Conservation (phyloP, 306 rosid genomes). For the Lotus japonicus region DNA sequence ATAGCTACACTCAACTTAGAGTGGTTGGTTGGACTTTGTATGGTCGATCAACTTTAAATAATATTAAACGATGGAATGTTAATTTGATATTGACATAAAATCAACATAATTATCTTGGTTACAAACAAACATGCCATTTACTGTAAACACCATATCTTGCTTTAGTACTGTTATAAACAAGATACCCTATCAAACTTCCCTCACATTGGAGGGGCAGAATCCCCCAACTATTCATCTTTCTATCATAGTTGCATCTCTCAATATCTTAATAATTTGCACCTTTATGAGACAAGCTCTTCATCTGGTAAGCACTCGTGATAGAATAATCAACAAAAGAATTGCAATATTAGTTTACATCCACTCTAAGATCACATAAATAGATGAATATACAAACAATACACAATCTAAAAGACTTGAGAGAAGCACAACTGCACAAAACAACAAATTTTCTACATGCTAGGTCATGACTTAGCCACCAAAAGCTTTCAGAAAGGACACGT, state of each 20-base stretch:
- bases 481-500: slow-evolving; percentile 21
- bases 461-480: slow-evolving; percentile 20
- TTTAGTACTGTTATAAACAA: too few species aligned
- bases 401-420: slow-evolving; percentile 1
- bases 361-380: slow-evolving; percentile 12
- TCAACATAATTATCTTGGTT: too few species aligned
- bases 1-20: too few species aligned
- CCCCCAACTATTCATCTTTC: neutral
- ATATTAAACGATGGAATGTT: too few species aligned
- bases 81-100: too few species aligned
- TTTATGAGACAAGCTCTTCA: slow-evolving; percentile 12
- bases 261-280: neutral
- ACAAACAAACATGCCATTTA: too few species aligned
- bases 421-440: slow-evolving; percentile 25
- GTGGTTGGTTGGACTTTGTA: too few species aligned
- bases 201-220: too few species aligned
- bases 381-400: slow-evolving; percentile 12
- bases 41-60: too few species aligned
- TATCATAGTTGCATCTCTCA: neutral
- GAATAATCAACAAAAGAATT: slow-evolving; percentile 12
- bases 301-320: neutral
- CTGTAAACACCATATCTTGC: too few species aligned
- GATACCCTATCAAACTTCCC: too few species aligned
- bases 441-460: slow-evolving; percentile 5
- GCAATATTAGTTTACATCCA: slow-evolving; percentile 12